Base-by-base conservation (phyloP, 306 rosid species). In the Erythrophleum fordii region DNA sequence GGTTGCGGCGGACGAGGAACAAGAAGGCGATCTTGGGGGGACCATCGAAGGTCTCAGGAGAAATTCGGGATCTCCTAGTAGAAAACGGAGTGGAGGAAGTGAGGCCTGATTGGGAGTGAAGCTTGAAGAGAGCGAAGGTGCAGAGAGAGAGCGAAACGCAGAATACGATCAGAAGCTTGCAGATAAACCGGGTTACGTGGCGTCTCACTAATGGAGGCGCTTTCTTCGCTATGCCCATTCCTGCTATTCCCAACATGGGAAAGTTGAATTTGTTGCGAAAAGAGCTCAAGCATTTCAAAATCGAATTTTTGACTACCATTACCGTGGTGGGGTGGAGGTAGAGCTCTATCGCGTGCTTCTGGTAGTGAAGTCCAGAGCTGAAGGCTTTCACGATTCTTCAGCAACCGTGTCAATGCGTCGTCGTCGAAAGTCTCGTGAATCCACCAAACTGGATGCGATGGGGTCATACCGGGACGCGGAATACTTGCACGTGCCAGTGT, bases 21-120 rank as follows among this genome's bases (percentile, higher is more conserved):
- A 95, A 80, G 67, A 93, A 95, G 9, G 99, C 97, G 83, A 95
- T 82, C 92, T 89, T 95, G 46, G 99, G 91, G 72, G 88, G 85
- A 8, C 98, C 97, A 0, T 73, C 0, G 78, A 88, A 87, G 71
- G 29, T 37, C 12, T 46, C 66, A 62, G 77, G 77, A 53, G 92
- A 65, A 77, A 84, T 8, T 48, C 85, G 84, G 56, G 89, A 79
- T 77, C 89, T 76, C 17, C 53, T 69, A 26, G 29, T 82, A 42
- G 88, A 45, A 2, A 69, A 29, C 0, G 87, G 55, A 11, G 89
- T 31, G 0, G 68, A 35, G 5, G 82, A 39, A 41, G 84, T 45
- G 25, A 82, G 75, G 55, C 83, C 89, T 45, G 84, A 58, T 25
- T 75, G 79, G 0, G 87, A 87, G 60, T 87, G 92, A 73, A 91